These are phyloP conservation scores for Aspergillus sparsus DNA, from an alignment of 495 filamentous ascomycete genomes.

Conservation along the genomic window DNA sequence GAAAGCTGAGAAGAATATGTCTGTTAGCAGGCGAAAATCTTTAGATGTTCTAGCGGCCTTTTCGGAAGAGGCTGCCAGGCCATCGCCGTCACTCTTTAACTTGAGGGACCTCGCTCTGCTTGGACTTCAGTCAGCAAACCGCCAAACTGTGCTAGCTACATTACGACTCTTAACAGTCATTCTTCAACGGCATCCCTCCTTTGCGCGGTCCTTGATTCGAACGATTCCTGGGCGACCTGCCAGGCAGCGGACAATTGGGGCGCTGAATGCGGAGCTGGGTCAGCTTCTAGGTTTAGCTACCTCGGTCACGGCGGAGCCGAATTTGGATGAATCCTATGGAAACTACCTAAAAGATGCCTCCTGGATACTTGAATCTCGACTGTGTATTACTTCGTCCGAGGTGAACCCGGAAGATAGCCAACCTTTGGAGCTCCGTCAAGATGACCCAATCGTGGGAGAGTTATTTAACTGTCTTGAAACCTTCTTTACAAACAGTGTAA, in stretches of 20 bases:
- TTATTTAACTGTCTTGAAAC: slow-evolving; percentile 68
- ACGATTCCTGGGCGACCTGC: slow-evolving; percentile 63
- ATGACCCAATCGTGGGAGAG: slow-evolving; percentile 75
- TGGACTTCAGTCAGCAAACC: slow-evolving; percentile 79
- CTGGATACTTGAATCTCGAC: slow-evolving; percentile 74
- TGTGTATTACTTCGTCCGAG: slow-evolving; percentile 36
- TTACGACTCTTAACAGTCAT: slow-evolving; percentile 82
- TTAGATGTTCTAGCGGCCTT: slow-evolving; percentile 81
- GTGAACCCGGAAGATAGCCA: slow-evolving; percentile 32
- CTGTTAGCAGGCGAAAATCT: slow-evolving; percentile 76
- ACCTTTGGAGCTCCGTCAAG: slow-evolving; percentile 54
- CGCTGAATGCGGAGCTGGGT: slow-evolving; percentile 77
- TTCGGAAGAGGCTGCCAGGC: slow-evolving; percentile 61
- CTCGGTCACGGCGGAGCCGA: slow-evolving; percentile 67
- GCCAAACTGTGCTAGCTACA: slow-evolving; percentile 86
- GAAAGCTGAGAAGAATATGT: slow-evolving; percentile 46
- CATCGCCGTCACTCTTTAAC: slow-evolving; percentile 88
- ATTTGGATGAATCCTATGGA: slow-evolving; percentile 78
- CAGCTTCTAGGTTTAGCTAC: slow-evolving; percentile 71
- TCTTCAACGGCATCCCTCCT: slow-evolving; percentile 81
- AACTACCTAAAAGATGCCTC: slow-evolving; percentile 79
- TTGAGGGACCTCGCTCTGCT: slow-evolving; percentile 86
- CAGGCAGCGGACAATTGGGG: slow-evolving; percentile 71
- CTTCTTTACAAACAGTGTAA: slow-evolving; percentile 88
- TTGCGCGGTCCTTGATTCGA: slow-evolving; percentile 72